phyloP scores from a whole-genome alignment of 2,329 filamentous ascomycete species.

The Celoporthe dispersa region DNA sequence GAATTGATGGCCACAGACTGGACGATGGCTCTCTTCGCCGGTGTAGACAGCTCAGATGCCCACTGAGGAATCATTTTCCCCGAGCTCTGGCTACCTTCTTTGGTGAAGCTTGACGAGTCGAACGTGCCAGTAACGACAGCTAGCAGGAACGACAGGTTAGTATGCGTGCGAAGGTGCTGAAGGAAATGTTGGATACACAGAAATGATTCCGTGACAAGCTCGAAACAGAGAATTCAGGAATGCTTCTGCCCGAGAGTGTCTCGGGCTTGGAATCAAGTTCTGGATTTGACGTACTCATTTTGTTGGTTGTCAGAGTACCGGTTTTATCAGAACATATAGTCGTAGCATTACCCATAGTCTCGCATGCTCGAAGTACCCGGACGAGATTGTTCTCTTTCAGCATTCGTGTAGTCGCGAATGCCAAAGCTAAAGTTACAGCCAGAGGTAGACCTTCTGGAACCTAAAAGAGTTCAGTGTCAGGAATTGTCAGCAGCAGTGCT shows the following conservation, averaged over 20 bases:
- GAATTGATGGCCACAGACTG: conserved; percentile 60
- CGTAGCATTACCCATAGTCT: conserved; percentile 70
- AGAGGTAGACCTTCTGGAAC: conserved; percentile 68
- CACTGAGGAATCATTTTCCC: conserved; percentile 35
- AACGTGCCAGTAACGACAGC: conserved; percentile 73
- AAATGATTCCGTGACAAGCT: background rate
- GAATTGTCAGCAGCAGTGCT: background rate
- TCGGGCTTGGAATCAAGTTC: background rate
- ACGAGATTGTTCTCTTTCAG: conserved; percentile 73
- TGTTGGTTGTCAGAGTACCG: conserved; percentile 74
- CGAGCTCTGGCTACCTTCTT: conserved; percentile 10
- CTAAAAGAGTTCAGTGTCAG: background rate
- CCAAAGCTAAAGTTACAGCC: conserved; percentile 68
- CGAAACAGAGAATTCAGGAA: background rate
- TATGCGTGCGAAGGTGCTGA: background rate
- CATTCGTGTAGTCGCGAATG: conserved; percentile 70
- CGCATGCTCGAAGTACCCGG: conserved; percentile 68
- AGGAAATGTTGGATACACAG: background rate
- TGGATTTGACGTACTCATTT: conserved; percentile 56
- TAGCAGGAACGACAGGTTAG: background rate
- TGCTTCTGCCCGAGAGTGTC: no score
- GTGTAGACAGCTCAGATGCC: conserved; percentile 36
- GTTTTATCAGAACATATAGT: conserved; percentile 74
- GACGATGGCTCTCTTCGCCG: conserved; percentile 42
- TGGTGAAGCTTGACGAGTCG: conserved; percentile 42